Percentiles rank a stretch among this genome's conserved stretches.
Conservation (phyloP, 1,284 basidiomycete species). For the Boletellus sp. region DNA sequence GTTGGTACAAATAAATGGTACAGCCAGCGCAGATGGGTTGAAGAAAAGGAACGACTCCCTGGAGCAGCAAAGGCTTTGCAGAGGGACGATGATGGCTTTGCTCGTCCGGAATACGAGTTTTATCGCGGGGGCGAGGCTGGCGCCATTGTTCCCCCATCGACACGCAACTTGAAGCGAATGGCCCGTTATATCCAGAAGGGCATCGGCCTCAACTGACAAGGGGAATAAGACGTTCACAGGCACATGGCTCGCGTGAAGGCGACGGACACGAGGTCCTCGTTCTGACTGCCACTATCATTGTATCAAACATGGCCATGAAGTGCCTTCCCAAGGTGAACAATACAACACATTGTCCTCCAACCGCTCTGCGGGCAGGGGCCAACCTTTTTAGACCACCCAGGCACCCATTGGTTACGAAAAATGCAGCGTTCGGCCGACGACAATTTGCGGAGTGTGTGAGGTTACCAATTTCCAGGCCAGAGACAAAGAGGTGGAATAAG, state of each 20-base stretch:
- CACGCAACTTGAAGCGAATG: slow-evolving; percentile 9
- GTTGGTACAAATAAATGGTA: slow-evolving; percentile 18
- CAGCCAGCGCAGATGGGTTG: slow-evolving; percentile 1
- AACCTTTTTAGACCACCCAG: too few relatives aligned
- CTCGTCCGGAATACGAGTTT: slow-evolving; percentile 6
- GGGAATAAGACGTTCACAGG: too few relatives aligned
- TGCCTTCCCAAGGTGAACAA: neutral
- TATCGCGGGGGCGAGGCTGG: slow-evolving; percentile 9
- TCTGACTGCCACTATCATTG: neutral
- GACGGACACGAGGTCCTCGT: neutral
- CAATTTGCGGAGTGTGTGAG: too few relatives aligned
- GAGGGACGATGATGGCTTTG: neutral
- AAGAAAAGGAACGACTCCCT: slow-evolving; percentile 4
- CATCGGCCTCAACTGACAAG: too few relatives aligned
- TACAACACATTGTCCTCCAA: too few relatives aligned
- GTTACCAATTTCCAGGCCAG: too few relatives aligned
- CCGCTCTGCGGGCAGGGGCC: too few relatives aligned
- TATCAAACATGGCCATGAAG: neutral
- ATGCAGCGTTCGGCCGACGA: too few relatives aligned
- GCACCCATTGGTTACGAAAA: too few relatives aligned
- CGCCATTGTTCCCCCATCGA: slow-evolving; percentile 13
- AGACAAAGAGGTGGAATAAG: too few relatives aligned
- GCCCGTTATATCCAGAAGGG: slow-evolving; percentile 2
- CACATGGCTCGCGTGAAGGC: neutral
- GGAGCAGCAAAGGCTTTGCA: neutral